Evolutionary conservation across 1,284 basidiomycete genomes (phyloP).

Genomic region (Leccinum fallax): DNA sequence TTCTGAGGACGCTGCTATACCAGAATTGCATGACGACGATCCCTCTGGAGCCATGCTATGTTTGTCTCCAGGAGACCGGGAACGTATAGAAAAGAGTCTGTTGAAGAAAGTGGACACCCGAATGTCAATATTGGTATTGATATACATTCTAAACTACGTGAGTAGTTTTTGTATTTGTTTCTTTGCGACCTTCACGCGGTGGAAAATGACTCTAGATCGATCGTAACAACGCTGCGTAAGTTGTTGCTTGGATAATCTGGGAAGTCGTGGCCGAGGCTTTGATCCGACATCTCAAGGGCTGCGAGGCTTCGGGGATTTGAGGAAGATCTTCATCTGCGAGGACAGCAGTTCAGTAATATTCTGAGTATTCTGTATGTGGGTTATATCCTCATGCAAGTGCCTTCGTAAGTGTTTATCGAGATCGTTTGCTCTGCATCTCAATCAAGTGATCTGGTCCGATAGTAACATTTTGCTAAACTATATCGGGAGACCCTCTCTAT

Average conservation of each 20-base stretch:
- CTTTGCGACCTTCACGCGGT: not conserved
- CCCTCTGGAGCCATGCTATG: not conserved
- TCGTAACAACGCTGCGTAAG: constrained; percentile 67
- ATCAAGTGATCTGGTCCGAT: not conserved
- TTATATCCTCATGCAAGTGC: constrained; percentile 65
- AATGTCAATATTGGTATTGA: constrained; percentile 54
- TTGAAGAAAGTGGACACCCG: constrained; percentile 44
- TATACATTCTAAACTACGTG: constrained; percentile 60
- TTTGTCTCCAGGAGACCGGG: constrained; percentile 6
- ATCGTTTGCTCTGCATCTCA: not conserved
- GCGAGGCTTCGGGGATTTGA: constrained; percentile 34
- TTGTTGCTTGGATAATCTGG: constrained; percentile 2
- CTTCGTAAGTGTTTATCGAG: constrained; percentile 37
- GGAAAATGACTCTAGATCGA: constrained; percentile 50
- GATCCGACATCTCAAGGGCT: constrained; percentile 22
- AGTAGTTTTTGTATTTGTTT: constrained; percentile 22
- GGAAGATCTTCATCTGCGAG: constrained; percentile 37
- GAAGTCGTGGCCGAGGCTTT: not conserved
- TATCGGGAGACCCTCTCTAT: constrained; percentile 74
- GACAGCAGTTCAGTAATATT: constrained; percentile 66
- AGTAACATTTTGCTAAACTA: constrained; percentile 77
- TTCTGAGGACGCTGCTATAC: constrained; percentile 8
- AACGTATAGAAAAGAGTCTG: constrained; percentile 19
- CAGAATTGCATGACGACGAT: constrained; percentile 3
- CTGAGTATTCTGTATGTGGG: constrained; percentile 75